Evolutionary conservation across 2,329 filamentous ascomycete species (phyloP), one percentile per base, ranked within the genome.

Genomic region (Curvularia verruculosa): DNA sequence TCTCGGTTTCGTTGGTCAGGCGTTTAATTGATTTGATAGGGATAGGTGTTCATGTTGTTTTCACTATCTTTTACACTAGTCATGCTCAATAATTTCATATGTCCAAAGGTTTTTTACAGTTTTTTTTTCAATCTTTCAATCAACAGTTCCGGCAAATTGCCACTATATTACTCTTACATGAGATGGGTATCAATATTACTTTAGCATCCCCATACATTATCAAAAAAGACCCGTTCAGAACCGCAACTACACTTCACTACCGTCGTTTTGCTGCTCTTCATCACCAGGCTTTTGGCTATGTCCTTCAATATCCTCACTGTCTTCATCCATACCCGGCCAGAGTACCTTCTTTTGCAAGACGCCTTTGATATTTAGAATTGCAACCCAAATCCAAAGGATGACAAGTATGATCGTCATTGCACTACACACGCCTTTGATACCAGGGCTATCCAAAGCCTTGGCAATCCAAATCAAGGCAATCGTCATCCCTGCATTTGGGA

Each of bases 401-500:
- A 87, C 77, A 46, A 88, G 71, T 15, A 82, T 63, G 19, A 85
- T 72, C 0, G 84, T 84, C 78, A 87, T 80, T 12, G 79, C 84
- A 7, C 81, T 82, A 9, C 81, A 81, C 23, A 87, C 76, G 54
- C 55, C 81, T 83, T 65, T 81, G 69, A 88, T 75, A 0, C 78
- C 82, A 0, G 75, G 56, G 60, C 84, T 87, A 0, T 79, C 70
- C 12, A 87, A 75, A 0, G 75, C 79, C n/a, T 79, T 78, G 2
- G 83, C 85, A 45, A 88, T 77, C 8, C 83, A 77, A 31, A 59
- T 87, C 82, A 43, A 81, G 78, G 4, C 84, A 80, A 55, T 78
- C 1, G 83, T 84, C 54, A 88, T 83, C 0, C 86, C 87, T 1
- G 83, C 85, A 58, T 88, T 24, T 78, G 84, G 86, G 65, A 89